Conservation (phyloP, 768 basidiomycete species). For the Omphalotus guepiniiformis region DNA sequence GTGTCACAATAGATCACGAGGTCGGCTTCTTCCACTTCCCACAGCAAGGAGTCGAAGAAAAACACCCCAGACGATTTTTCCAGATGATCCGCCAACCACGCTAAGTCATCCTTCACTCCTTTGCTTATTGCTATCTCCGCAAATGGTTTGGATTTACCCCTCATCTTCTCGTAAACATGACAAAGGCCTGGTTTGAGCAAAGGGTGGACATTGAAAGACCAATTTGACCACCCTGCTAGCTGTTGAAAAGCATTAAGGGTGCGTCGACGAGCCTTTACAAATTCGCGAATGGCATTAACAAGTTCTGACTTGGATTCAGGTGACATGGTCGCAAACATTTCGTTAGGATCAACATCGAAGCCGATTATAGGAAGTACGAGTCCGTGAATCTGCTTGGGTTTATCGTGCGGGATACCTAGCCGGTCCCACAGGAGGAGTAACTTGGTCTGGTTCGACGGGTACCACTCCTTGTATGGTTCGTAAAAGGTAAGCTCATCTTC, state of each 20-base stretch:
- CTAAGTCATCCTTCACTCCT: constrained; percentile 13
- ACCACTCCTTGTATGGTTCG: background rate
- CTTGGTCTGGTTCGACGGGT: constrained; percentile 18
- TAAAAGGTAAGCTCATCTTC: background rate
- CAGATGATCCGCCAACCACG: constrained; percentile 18
- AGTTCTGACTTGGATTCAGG: constrained; percentile 6
- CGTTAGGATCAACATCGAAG: constrained; percentile 20
- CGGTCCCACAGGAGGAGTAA: constrained; percentile 27
- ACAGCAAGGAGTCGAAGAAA: constrained; percentile 14
- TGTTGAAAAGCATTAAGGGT: constrained; percentile 17
- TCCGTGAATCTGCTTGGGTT: constrained; percentile 23
- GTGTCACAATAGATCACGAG: constrained; percentile 7
- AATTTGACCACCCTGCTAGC: constrained; percentile 20
- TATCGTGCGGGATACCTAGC: constrained; percentile 24
- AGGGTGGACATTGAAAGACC: constrained; percentile 23
- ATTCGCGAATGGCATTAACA: constrained; percentile 8
- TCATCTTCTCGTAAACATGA: constrained; percentile 18
- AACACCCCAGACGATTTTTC: constrained; percentile 12
- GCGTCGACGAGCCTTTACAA: constrained; percentile 10
- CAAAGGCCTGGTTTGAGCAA: constrained; percentile 19
- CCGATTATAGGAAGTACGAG: constrained; percentile 22
- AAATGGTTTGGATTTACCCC: constrained; percentile 13
- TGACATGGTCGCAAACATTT: constrained; percentile 13
- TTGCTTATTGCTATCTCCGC: constrained; percentile 14
- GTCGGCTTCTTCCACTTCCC: constrained; percentile 11